Evolutionary conservation across 192 early-diverging fungal genomes (phyloP).

Genomic region (Pecoramyces ruminantium): DNA sequence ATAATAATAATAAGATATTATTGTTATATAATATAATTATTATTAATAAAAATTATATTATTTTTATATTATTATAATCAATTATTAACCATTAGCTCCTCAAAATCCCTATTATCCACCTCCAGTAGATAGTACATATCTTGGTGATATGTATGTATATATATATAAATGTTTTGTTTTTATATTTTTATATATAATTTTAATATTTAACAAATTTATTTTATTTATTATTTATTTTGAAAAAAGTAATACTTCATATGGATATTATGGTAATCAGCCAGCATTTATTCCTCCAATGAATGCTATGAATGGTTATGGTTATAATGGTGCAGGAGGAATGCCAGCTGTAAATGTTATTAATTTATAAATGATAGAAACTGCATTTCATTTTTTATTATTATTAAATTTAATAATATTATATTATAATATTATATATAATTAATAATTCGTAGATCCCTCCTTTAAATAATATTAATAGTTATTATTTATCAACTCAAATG

Average conservation of each 20-base stretch:
- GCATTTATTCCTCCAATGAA: background rate
- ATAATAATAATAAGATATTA: too few relatives aligned
- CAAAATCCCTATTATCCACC: slow-evolving; percentile 7
- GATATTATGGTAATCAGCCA: background rate
- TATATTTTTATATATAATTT: too few relatives aligned
- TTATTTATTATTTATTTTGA: too few relatives aligned
- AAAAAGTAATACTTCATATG: background rate
- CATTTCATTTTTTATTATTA: too few relatives aligned
- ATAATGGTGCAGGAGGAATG: background rate
- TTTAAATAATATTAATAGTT: background rate
- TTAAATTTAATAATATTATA: too few relatives aligned
- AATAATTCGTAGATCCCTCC: background rate
- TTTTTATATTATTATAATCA: too few relatives aligned
- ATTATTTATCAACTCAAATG: background rate
- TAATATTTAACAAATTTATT: too few relatives aligned
- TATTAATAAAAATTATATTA: too few relatives aligned
- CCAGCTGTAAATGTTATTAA: background rate
- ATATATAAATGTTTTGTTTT: too few relatives aligned
- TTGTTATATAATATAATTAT: too few relatives aligned
- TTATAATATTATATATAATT: background rate
- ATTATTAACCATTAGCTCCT: background rate
- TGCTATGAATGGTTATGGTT: background rate
- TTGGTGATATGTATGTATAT: background rate
- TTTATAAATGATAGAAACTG: too few relatives aligned
- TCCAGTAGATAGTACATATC: slow-evolving; percentile 9